Evolutionary conservation across 208 protist species (phyloP).

Genomic region (Crithidia expoeki): DNA sequence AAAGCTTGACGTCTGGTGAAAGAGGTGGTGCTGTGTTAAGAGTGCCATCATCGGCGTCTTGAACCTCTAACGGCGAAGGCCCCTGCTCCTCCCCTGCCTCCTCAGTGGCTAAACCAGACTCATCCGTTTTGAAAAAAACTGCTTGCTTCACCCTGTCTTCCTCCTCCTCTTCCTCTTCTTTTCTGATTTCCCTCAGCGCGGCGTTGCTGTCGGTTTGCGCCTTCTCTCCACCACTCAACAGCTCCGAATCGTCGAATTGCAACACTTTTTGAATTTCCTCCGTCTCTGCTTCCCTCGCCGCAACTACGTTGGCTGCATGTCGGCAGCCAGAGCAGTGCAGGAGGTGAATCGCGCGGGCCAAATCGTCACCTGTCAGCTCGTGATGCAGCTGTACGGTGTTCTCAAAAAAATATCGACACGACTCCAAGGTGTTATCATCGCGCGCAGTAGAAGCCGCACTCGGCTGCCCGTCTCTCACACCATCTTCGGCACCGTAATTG

Average conservation of each 20-base stretch:
- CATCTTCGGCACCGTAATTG: not conserved
- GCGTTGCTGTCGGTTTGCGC: too few relatives aligned
- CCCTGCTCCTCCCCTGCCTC: not conserved
- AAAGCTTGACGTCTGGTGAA: conserved; percentile 65
- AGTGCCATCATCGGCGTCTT: not conserved
- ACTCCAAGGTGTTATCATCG: conserved; percentile 5
- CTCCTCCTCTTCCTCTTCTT: not conserved
- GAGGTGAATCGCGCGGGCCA: conserved; percentile 17
- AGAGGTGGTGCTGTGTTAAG: conserved; percentile 9
- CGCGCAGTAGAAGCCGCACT: not conserved
- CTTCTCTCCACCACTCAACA: too few relatives aligned
- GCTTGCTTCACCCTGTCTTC: not conserved
- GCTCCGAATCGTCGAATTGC: not conserved
- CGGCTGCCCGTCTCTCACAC: not conserved
- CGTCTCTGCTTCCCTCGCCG: not conserved
- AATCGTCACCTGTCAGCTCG: conserved; percentile 26
- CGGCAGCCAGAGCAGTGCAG: conserved; percentile 29
- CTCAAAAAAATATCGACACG: conserved; percentile 20
- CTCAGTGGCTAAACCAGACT: not conserved
- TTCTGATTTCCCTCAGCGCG: too few relatives aligned
- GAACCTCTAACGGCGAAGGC: not conserved
- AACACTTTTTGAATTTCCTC: not conserved
- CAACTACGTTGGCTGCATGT: not conserved
- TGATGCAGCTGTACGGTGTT: conserved; percentile 22
- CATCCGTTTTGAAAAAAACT: not conserved